A percentile compares a stretch with the other conserved stretches of the same genome.
Evolutionary conservation across 225 moss, liverwort and hornwort genomes (phyloP).

Genomic region (Straminergon stramineum): DNA sequence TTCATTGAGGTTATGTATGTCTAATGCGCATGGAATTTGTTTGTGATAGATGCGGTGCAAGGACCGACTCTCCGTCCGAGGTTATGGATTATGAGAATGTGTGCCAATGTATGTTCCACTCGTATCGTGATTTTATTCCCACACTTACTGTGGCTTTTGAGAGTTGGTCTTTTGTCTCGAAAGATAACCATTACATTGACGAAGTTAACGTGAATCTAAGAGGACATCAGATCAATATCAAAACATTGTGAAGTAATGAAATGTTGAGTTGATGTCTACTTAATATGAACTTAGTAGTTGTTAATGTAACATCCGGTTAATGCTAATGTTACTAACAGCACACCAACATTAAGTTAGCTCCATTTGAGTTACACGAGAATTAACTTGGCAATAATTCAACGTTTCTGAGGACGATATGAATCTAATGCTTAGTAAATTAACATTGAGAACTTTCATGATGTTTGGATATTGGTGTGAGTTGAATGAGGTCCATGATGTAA

Average conservation of each 20-base stretch:
- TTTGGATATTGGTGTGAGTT: neutral
- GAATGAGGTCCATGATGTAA: neutral
- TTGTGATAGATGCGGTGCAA: conserved; percentile 21
- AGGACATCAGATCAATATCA: neutral
- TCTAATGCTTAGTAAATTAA: neutral
- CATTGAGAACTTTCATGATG: neutral
- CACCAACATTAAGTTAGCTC: neutral
- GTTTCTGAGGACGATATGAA: neutral
- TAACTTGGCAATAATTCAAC: neutral
- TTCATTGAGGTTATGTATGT: neutral
- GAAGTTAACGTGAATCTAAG: neutral
- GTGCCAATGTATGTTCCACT: conserved; percentile 34
- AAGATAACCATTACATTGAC: neutral
- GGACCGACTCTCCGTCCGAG: conserved; percentile 21
- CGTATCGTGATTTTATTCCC: neutral
- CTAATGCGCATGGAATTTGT: neutral
- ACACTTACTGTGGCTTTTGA: neutral
- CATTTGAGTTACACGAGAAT: neutral
- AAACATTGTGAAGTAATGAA: neutral
- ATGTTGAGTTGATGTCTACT: neutral
- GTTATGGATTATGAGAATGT: conserved; percentile 60
- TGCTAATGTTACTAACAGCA: neutral
- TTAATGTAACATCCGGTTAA: neutral
- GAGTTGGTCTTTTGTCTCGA: neutral
- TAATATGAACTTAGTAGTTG: neutral